These are phyloP conservation scores for Cercospora sp. DNA, from an alignment of 2,329 filamentous ascomycete species.

Conservation along the genomic window DNA sequence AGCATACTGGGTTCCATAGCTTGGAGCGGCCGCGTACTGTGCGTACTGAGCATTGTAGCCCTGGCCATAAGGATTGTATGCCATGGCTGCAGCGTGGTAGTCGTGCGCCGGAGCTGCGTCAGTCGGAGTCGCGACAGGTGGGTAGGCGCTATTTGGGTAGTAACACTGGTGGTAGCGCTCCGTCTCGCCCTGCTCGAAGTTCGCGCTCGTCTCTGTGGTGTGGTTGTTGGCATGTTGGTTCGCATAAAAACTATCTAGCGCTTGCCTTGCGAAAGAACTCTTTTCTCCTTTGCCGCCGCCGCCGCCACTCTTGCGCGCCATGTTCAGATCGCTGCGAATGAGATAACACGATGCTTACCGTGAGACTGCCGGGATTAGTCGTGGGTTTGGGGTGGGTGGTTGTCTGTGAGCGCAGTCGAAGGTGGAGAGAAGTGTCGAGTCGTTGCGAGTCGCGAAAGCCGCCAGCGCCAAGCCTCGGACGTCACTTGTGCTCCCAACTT, in stretches of 20 bases:
- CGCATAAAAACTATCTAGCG: neutral
- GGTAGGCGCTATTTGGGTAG: neutral
- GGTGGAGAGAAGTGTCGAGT: neutral
- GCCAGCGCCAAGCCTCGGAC: neutral
- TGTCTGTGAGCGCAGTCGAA: neutral
- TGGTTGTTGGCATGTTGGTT: constrained; percentile 12
- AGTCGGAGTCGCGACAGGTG: neutral
- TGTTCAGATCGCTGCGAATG: neutral
- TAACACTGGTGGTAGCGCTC: neutral
- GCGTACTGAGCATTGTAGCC: constrained; percentile 22
- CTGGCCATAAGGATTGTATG: constrained; percentile 27
- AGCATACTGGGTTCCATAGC: constrained; percentile 34
- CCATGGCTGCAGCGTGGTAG: constrained; percentile 12
- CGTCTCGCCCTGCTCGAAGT: neutral
- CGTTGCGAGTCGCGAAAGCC: neutral
- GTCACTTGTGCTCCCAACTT: neutral
- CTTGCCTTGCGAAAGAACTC: neutral
- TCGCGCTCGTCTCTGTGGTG: neutral
- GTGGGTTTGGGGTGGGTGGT: neutral
- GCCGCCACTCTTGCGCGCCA: neutral
- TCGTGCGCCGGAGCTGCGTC: neutral
- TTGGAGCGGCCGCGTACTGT: constrained; percentile 29
- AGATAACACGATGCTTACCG: constrained; percentile 2
- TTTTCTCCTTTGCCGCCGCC: neutral
- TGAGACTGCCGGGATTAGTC: neutral